Percentiles rank a stretch among this genome's conserved stretches.
Conservation (phyloP, 768 basidiomycete species). For the Naematelia encephala region DNA sequence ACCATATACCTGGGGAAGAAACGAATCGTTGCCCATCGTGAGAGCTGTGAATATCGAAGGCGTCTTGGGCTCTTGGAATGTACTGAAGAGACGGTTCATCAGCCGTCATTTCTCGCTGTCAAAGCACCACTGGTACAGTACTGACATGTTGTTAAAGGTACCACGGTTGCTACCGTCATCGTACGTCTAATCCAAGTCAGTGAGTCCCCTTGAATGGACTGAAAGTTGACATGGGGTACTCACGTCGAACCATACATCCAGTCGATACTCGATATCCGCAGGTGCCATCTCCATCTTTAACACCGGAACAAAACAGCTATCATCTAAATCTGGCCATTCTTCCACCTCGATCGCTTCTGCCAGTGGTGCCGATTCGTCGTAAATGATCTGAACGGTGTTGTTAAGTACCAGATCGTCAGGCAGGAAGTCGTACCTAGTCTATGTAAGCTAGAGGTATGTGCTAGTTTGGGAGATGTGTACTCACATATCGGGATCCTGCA, state of each 20-base stretch:
- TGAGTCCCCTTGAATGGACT: background rate
- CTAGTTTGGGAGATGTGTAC: too few relatives aligned
- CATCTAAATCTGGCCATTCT: conserved; percentile 32
- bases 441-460: background rate
- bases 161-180: conserved; percentile 49
- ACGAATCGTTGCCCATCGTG: conserved; percentile 63
- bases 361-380: conserved; percentile 58
- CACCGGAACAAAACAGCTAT: conserved; percentile 64
- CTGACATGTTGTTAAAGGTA: conserved; percentile 41
- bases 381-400: conserved; percentile 77
- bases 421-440: conserved; percentile 80
- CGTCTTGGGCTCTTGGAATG: conserved; percentile 56
- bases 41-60: conserved; percentile 74
- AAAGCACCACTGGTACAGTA: background rate
- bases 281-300: conserved; percentile 55
- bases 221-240: conserved; percentile 19
- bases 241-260: conserved; percentile 69
- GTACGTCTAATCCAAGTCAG: conserved; percentile 57
- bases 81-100: conserved; percentile 40
- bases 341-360: conserved; percentile 58
- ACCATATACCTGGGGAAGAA: conserved; percentile 68
- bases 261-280: conserved; percentile 58
- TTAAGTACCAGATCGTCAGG: conserved; percentile 73
- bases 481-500: conserved; percentile 69
- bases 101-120: background rate